Percentiles rank a stretch among this genome's conserved stretches.
Conservation (phyloP, 768 basidiomycete species). For the Suillus ampliporus region DNA sequence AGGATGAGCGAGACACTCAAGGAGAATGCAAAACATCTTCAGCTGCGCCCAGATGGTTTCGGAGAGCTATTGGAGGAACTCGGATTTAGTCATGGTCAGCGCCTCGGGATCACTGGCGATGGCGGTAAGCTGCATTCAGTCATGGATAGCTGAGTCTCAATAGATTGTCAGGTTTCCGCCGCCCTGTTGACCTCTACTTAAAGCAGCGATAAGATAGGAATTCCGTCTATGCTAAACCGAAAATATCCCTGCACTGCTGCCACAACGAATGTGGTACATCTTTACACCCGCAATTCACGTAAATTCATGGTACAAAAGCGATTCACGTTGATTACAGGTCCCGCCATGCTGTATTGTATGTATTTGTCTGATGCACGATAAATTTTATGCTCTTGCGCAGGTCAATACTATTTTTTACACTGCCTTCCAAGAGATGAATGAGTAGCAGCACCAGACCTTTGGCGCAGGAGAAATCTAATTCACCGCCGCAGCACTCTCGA, state of each 20-base stretch:
- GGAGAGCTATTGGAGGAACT: slow-evolving; percentile 55
- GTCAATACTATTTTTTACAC: not conserved
- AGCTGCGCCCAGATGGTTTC: slow-evolving; percentile 70
- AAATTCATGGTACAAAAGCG: no score
- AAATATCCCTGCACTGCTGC: not conserved
- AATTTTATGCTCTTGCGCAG: not conserved
- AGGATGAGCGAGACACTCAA: slow-evolving; percentile 68
- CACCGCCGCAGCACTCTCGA: not conserved
- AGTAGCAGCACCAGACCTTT: not conserved
- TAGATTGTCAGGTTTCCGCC: not conserved
- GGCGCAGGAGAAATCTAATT: not conserved
- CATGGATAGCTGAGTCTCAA: not conserved
- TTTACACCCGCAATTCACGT: not conserved
- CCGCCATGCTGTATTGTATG: not conserved
- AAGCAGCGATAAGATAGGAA: not conserved
- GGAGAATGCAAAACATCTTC: slow-evolving; percentile 61
- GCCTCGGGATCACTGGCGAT: slow-evolving; percentile 62
- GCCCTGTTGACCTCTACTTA: not conserved
- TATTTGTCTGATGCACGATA: not conserved
- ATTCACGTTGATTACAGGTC: not conserved
- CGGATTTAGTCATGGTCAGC: slow-evolving; percentile 61
- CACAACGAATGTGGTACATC: not conserved
- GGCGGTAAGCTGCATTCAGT: slow-evolving; percentile 53
- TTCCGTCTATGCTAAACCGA: not conserved
- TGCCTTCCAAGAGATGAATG: not conserved